Conservation (phyloP, 1,284 basidiomycete genomes). For the Tylopilus sp. region DNA sequence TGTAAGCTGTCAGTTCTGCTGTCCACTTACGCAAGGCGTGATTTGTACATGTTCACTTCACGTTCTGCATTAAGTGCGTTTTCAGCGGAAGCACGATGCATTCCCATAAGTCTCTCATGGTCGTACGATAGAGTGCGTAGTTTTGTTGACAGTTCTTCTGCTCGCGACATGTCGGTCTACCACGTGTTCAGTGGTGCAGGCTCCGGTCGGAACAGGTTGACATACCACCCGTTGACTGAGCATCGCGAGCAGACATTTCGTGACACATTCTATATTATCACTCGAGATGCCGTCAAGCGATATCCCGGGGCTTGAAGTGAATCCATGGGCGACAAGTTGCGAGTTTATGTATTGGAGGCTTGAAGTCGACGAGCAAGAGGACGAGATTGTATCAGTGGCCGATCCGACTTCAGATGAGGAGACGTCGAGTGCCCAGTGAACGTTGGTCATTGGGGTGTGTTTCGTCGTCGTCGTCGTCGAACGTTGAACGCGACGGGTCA, state of each 20-base stretch:
- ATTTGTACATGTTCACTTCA: slow-evolving; percentile 70
- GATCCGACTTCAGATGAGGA: slow-evolving; percentile 42
- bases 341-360: slow-evolving; percentile 40
- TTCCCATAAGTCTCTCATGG: slow-evolving; percentile 68
- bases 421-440: slow-evolving; percentile 45
- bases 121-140: slow-evolving; percentile 80
- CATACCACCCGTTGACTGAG: slow-evolving; percentile 76
- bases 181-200: slow-evolving; percentile 3
- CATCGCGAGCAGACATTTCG: slow-evolving; percentile 76
- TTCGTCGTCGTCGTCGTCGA: slow-evolving; percentile 5
- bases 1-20: neutral
- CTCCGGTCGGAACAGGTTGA: slow-evolving; percentile 16
- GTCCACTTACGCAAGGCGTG: slow-evolving; percentile 59
- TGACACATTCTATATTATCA: slow-evolving; percentile 59
- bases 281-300: slow-evolving; percentile 45
- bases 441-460: slow-evolving; percentile 20
- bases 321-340: slow-evolving; percentile 56
- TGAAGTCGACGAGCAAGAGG: slow-evolving; percentile 46
- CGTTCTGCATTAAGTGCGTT: slow-evolving; percentile 66
- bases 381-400: slow-evolving; percentile 39
- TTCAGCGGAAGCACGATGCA: slow-evolving; percentile 56
- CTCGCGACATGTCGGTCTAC: slow-evolving; percentile 77
- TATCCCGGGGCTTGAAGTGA: slow-evolving; percentile 57
- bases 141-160: slow-evolving; percentile 74
- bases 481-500: slow-evolving; percentile 31